phyloP scores from a whole-genome alignment of 2,329 filamentous ascomycete genomes.

The Monilinia vaccinii-corymbosi region DNA sequence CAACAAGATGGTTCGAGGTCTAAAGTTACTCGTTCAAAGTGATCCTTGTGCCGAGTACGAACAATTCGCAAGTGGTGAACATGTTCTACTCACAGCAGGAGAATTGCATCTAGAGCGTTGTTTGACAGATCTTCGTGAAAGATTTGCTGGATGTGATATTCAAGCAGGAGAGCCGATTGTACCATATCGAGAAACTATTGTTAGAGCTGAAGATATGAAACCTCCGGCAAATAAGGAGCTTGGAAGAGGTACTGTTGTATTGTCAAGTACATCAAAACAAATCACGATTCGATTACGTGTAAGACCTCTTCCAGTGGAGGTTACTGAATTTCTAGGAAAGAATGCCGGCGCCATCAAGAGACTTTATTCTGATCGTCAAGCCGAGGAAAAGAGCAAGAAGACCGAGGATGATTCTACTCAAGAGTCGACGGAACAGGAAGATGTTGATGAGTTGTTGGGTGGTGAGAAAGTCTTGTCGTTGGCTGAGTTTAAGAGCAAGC shows the following conservation, averaged over 20 bases:
- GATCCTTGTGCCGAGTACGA: constrained; percentile 96
- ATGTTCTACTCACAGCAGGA: constrained; percentile 88
- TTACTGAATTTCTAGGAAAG: constrained; percentile 79
- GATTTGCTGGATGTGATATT: constrained; percentile 90
- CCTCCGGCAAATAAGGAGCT: constrained; percentile 77
- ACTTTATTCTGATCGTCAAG: constrained; percentile 63
- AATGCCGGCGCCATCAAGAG: constrained; percentile 71
- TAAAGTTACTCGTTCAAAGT: constrained; percentile 82
- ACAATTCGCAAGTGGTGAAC: constrained; percentile 84
- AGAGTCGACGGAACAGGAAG: constrained; percentile 29
- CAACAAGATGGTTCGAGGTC: constrained; percentile 86
- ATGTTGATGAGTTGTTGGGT: constrained; percentile 43
- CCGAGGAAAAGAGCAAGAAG: constrained; percentile 31
- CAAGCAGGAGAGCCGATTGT: constrained; percentile 92
- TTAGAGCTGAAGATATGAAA: constrained; percentile 84
- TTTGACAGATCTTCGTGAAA: constrained; percentile 82
- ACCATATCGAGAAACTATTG: constrained; percentile 87
- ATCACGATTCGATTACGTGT: constrained; percentile 69
- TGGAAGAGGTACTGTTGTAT: constrained; percentile 70
- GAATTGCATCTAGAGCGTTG: constrained; percentile 92
- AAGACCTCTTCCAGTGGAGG: constrained; percentile 64
- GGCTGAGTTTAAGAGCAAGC: constrained; percentile 67
- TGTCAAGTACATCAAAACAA: constrained; percentile 76
- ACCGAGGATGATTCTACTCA: constrained; percentile 20
- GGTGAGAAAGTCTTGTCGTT: constrained; percentile 56